Conservation (phyloP, 176 grass and related monocot genomes). For the Phragmites australis region DNA sequence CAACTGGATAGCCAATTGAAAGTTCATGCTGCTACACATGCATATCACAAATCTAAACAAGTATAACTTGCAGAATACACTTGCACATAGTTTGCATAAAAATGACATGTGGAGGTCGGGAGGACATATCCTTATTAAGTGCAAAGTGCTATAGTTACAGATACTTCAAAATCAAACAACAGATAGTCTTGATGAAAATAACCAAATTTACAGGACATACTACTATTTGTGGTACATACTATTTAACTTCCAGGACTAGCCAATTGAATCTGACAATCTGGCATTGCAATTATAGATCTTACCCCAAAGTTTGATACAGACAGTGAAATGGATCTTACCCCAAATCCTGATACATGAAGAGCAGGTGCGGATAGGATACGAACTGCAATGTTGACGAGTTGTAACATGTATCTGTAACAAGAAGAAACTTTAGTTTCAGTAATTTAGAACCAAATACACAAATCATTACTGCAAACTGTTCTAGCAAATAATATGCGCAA, state of each 20-base stretch:
- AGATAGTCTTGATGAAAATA: constrained; percentile 23
- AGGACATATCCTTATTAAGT: not conserved
- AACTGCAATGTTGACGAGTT: constrained; percentile 78
- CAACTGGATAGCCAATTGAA: constrained; percentile 21
- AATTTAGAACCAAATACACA: constrained; percentile 23
- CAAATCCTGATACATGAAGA: constrained; percentile 95
- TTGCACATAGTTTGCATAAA: constrained; percentile 22
- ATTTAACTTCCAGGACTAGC: not conserved
- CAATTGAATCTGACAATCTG: not conserved
- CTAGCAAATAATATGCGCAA: not conserved
- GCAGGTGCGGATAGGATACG: constrained; percentile 76
- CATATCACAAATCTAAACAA: constrained; percentile 17
- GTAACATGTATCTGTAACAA: constrained; percentile 76
- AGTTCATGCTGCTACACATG: constrained; percentile 15
- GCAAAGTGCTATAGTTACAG: not conserved
- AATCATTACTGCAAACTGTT: not conserved
- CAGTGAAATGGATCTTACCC: constrained; percentile 60
- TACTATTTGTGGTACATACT: not conserved
- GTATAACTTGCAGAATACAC: constrained; percentile 12
- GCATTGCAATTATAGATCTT: not conserved
- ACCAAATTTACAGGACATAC: constrained; percentile 10
- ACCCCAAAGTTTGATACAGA: not conserved
- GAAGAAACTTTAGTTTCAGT: constrained; percentile 17
- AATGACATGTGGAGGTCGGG: not conserved
- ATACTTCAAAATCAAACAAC: not conserved